Percentiles rank a stretch among this genome's conserved stretches.
phyloP scores from a whole-genome alignment of 441 rosid genomes.

The Metrosideros polymorpha region DNA sequence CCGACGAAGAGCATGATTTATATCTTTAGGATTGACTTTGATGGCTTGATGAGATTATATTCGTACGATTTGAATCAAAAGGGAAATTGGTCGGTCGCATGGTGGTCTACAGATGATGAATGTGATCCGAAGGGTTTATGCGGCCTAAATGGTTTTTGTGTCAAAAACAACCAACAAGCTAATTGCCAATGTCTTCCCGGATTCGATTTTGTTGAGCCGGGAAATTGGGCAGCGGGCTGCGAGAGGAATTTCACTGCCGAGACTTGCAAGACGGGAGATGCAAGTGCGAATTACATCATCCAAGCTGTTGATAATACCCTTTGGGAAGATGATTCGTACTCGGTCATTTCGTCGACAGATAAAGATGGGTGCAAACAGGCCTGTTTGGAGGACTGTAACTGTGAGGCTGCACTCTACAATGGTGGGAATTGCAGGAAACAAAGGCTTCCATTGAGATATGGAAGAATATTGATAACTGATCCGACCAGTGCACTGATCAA shows the following conservation, averaged over 20 bases:
- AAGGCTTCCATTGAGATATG: constrained; percentile 24
- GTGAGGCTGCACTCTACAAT: constrained; percentile 15
- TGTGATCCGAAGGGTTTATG: constrained; percentile 15
- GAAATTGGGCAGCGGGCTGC: constrained; percentile 12
- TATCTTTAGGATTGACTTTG: constrained; percentile 3
- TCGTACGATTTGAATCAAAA: constrained; percentile 1
- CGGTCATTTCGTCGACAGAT: background rate
- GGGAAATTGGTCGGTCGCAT: background rate
- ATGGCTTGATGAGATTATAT: constrained; percentile 24
- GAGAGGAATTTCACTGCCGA: background rate
- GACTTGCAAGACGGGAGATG: background rate
- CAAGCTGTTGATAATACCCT: background rate
- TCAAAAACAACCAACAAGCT: background rate
- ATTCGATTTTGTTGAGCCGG: background rate
- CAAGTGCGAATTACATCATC: background rate
- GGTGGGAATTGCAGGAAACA: constrained; percentile 11
- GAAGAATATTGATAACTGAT: background rate
- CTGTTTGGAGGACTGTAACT: constrained; percentile 20
- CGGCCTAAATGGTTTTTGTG: constrained; percentile 20
- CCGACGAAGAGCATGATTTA: background rate
- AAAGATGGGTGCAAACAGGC: constrained; percentile 7
- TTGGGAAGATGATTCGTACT: constrained; percentile 14
- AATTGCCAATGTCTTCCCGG: constrained; percentile 17
- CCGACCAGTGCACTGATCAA: constrained; percentile 15
- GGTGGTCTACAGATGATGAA: background rate